Evolutionary conservation across 2,329 filamentous ascomycete species (phyloP).

Genomic region (Phaeophleospora eucalypticola): DNA sequence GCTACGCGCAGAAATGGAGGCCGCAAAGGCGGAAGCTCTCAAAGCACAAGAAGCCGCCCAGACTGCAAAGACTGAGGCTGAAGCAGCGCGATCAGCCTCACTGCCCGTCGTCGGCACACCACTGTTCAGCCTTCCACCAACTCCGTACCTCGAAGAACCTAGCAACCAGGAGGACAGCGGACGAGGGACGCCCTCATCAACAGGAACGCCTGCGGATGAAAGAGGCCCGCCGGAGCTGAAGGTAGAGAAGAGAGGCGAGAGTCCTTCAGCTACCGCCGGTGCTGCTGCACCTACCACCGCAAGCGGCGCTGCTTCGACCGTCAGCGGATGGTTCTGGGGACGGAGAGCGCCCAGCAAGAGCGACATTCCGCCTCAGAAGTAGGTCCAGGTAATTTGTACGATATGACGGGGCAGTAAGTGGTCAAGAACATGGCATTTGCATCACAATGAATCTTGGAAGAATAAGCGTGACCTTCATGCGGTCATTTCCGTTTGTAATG

Average conservation of each 20-base stretch:
- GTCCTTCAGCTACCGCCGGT: neutral
- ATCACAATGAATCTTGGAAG: too few species aligned
- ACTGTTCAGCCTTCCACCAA: conserved; percentile 18
- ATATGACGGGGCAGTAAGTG: too few species aligned
- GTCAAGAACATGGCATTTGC: too few species aligned
- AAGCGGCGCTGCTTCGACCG: conserved; percentile 10
- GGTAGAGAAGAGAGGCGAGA: conserved; percentile 13
- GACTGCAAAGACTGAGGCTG: conserved; percentile 13
- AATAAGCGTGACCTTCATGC: too few species aligned
- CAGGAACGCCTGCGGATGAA: conserved; percentile 16
- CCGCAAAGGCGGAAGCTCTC: conserved; percentile 18
- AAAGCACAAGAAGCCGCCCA: conserved; percentile 20
- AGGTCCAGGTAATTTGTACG: neutral
- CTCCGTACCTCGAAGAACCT: conserved; percentile 12
- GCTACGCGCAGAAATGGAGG: conserved; percentile 22
- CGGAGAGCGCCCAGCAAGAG: conserved; percentile 27
- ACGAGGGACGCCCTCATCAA: neutral
- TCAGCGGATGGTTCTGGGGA: conserved; percentile 33
- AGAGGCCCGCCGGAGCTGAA: conserved; percentile 14
- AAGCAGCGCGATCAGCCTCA: conserved; percentile 7
- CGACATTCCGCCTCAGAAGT: conserved; percentile 5
- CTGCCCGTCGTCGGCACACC: conserved; percentile 11
- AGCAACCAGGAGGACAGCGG: conserved; percentile 3
- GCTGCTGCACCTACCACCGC: conserved; percentile 3
- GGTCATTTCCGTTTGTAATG: too few species aligned